Percentiles rank a stretch among this genome's conserved stretches.
These are phyloP conservation scores for Peronospora destructor DNA, from an alignment of 352 stramenopile species.

Conservation along the genomic window DNA sequence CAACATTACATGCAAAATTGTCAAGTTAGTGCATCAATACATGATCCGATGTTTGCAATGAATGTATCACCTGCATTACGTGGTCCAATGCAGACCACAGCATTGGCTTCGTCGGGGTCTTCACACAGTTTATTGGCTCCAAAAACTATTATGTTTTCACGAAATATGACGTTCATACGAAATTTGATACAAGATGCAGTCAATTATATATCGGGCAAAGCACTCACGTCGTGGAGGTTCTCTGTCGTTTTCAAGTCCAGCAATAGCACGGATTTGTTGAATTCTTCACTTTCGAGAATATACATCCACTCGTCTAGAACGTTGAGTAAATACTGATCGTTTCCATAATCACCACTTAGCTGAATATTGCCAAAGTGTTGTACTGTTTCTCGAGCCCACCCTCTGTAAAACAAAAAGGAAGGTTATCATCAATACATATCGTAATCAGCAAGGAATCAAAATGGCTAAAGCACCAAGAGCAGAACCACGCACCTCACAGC, in stretches of 20 bases:
- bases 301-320: constrained; percentile 87
- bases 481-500: constrained; percentile 45
- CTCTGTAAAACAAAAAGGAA: constrained; percentile 28
- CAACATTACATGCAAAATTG: constrained; percentile 2
- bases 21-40: constrained; percentile 4
- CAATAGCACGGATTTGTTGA: constrained; percentile 60
- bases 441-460: neutral
- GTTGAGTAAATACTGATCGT: constrained; percentile 48
- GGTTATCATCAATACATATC: constrained; percentile 1
- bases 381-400: constrained; percentile 56
- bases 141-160: constrained; percentile 48
- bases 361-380: constrained; percentile 54
- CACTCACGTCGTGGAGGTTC: constrained; percentile 56
- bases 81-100: constrained; percentile 78
- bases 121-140: constrained; percentile 61
- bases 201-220: neutral
- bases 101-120: constrained; percentile 69
- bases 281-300: constrained; percentile 69
- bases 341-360: constrained; percentile 36
- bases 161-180: constrained; percentile 1
- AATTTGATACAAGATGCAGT: neutral
- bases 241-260: constrained; percentile 65
- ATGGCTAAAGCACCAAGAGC: neutral
- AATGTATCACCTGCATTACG: constrained; percentile 62
- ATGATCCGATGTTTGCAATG: neutral